phyloP scores from a whole-genome alignment of 768 basidiomycete species.

The Mrakia blollopis region DNA sequence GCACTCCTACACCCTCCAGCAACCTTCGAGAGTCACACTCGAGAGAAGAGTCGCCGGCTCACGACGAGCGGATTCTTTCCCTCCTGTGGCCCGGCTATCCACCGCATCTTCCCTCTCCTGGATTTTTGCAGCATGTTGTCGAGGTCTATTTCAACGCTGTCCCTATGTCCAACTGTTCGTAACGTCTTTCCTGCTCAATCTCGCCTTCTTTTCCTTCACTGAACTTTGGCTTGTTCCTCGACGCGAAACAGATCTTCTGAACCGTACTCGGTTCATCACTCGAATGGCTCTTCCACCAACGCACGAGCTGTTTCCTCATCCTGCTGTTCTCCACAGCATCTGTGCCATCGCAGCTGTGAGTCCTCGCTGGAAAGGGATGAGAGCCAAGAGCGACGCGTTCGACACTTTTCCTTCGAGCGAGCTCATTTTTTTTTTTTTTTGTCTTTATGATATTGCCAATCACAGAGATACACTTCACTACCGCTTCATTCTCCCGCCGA shows the following conservation, averaged over 20 bases:
- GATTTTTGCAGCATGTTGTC: constrained; percentile 17
- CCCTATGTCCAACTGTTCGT: not conserved
- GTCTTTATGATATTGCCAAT: too few species aligned
- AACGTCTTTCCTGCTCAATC: not conserved
- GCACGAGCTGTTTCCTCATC: constrained; percentile 23
- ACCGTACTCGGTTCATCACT: constrained; percentile 1
- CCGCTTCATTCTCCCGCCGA: constrained; percentile 1
- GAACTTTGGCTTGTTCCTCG: not conserved
- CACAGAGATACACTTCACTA: constrained; percentile 5
- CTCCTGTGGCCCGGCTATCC: constrained; percentile 25
- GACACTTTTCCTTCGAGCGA: not conserved
- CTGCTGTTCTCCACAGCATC: constrained; percentile 26
- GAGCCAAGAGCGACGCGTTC: not conserved
- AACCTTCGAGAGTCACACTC: not conserved
- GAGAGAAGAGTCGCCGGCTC: not conserved
- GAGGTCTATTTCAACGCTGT: constrained; percentile 4
- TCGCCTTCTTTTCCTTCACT: not conserved
- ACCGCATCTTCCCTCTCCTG: constrained; percentile 22
- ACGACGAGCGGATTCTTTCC: not conserved
- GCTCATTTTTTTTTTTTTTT: not conserved
- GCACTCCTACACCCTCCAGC: not conserved
- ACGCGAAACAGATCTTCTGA: constrained; percentile 6
- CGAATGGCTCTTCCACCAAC: constrained; percentile 27
- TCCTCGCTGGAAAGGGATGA: not conserved
- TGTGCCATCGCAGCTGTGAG: constrained; percentile 20